These are phyloP conservation scores for Chalaropsis thielavioides DNA, from an alignment of 2,329 filamentous ascomycete species.

Conservation along the genomic window DNA sequence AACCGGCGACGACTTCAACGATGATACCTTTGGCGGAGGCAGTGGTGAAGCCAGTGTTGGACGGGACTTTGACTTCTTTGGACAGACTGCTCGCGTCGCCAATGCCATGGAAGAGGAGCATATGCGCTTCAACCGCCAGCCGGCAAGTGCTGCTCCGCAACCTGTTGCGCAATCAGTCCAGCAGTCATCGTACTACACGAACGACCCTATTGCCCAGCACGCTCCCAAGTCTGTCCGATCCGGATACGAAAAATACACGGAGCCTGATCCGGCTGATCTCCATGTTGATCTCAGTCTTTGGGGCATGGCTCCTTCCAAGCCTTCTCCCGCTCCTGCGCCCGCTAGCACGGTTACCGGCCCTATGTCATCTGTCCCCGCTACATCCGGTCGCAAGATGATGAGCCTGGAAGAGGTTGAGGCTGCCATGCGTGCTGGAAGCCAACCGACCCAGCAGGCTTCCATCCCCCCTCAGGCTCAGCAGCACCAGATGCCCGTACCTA, in stretches of 20 bases:
- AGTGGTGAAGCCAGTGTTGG: conserved; percentile 46
- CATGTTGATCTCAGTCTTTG: conserved; percentile 89
- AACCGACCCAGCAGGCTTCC: conserved; percentile 22
- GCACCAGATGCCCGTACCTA: conserved; percentile 6
- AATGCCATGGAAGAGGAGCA: conserved; percentile 85
- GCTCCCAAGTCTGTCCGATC: conserved; percentile 50
- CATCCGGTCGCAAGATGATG: conserved; percentile 60
- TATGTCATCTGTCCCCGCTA: conserved; percentile 19
- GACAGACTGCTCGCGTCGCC: conserved; percentile 74
- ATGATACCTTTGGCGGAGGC: conserved; percentile 69
- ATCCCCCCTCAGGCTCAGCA: conserved; percentile 15
- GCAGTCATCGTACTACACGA: conserved; percentile 20
- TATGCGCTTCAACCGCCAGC: conserved; percentile 63
- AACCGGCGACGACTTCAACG: conserved; percentile 85
- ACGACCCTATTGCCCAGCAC: conserved; percentile 19
- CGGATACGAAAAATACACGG: conserved; percentile 84
- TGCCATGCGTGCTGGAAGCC: conserved; percentile 54
- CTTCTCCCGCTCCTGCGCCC: conserved; percentile 25
- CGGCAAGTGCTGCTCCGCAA: conserved; percentile 25
- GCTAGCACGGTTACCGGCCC: conserved; percentile 16
- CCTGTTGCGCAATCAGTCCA: conserved; percentile 27
- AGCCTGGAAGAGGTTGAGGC: conserved; percentile 95
- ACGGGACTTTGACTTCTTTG: conserved; percentile 96
- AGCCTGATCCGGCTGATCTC: conserved; percentile 71
- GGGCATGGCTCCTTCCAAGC: conserved; percentile 52